These are phyloP conservation scores for Arctium minus DNA, from an alignment of 129 eudicot genomes.

Conservation along the genomic window DNA sequence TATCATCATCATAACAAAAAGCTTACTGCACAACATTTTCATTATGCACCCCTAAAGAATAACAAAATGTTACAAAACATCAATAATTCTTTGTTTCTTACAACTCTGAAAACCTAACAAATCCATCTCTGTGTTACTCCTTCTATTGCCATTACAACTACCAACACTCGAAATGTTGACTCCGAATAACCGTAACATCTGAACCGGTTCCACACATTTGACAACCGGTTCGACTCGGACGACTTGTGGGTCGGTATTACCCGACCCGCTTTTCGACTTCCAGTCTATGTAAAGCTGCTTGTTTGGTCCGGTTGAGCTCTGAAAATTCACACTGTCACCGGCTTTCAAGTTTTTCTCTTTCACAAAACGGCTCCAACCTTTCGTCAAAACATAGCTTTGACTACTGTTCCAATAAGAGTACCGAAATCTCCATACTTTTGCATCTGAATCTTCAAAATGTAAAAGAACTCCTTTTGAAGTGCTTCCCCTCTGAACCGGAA, in stretches of 20 bases:
- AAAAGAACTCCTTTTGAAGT: slow-evolving; percentile 64
- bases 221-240: not conserved
- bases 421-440: slow-evolving; percentile 83
- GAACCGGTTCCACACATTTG: slow-evolving; percentile 34
- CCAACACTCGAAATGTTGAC: slow-evolving; percentile 61
- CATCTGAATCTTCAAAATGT: slow-evolving; percentile 64
- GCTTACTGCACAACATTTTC: not conserved
- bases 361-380: slow-evolving; percentile 96
- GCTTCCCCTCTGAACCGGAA: slow-evolving; percentile 57
- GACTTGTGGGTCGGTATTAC: not conserved
- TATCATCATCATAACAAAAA: slow-evolving; percentile 6
- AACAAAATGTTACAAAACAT: slow-evolving; percentile 44
- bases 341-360: slow-evolving; percentile 79
- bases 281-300: slow-evolving; percentile 69
- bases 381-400: slow-evolving; percentile 80
- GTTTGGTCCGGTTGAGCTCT: slow-evolving; percentile 50
- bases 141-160: slow-evolving; percentile 48
- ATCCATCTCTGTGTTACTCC: slow-evolving; percentile 42
- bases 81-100: slow-evolving; percentile 65
- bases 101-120: slow-evolving; percentile 43
- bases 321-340: slow-evolving; percentile 74
- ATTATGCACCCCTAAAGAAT: slow-evolving; percentile 5
- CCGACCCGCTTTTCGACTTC: slow-evolving; percentile 36
- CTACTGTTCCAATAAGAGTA: slow-evolving; percentile 93
- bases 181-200: slow-evolving; percentile 71